Evolutionary conservation across 176 grass and related monocot genomes (phyloP), one percentile per base, ranked within the genome.

Genomic region (Eremochloa ophiuroides): DNA sequence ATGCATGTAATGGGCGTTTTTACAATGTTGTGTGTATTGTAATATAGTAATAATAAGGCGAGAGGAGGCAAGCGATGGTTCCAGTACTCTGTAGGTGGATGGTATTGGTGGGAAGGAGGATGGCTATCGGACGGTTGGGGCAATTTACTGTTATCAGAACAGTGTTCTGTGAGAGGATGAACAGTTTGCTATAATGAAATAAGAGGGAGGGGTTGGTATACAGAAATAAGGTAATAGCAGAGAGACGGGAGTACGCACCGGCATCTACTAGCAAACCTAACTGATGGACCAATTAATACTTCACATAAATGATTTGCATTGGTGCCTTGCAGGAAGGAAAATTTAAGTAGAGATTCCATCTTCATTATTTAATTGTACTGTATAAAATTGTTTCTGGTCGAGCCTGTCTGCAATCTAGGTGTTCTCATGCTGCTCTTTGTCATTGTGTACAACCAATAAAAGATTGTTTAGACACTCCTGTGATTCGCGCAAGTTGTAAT

Each of bases 211-310:
- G n/a, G n/a, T n/a, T n/a, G n/a, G n/a, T n/a, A n/a, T n/a, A n/a
- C n/a, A n/a, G n/a, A n/a, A n/a, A n/a, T n/a, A n/a, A n/a, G n/a
- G n/a, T n/a, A n/a, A n/a, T n/a, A n/a, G n/a, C n/a, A n/a, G n/a
- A 41, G 17, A 51, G 75, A 39, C n/a, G 28, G 0, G 27, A 39
- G 51, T 22, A 26, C 35, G 35, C 12, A 26, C 18, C 15, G 34
- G 35, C 43, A 33, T 66, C 15, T 27, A 83, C 71, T 35, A 5
- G 42, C 25, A 62, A 61, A 69, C n/a, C 25, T 75, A 69, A 71
- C 40, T 69, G 10, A 29, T 85, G 71, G 87, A 85, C 77, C 77
- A 89, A 64, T 1, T 27, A 87, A 89, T 56, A 76, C 64, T 81
- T 25, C 82, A 41, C 65, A 76, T 58, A 85, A 84, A 66, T 85